Evolutionary conservation across 2,329 filamentous ascomycete species (phyloP), one percentile per base, ranked within the genome.

Genomic region (Verticillium albo-atrum): DNA sequence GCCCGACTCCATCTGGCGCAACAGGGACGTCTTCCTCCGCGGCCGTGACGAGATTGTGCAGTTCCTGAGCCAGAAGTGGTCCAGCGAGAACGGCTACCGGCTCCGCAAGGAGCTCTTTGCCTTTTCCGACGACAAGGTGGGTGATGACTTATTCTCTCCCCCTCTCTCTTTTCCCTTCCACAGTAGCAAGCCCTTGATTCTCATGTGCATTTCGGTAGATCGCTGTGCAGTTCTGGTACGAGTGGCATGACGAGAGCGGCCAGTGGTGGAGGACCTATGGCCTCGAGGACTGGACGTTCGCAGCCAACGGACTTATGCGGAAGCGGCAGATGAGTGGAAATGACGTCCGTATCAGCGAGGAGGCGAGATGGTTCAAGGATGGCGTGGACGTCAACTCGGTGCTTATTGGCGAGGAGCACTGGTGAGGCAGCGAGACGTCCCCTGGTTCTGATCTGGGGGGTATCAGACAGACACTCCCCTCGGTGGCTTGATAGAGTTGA

Each of bases 221-320:
- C 64, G 91, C 91, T 1, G 92, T 96, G 25, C 91, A 96, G 70
- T 96, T 95, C 72, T 96, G 91, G 91, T 96, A 94, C 68, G 89
- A 96, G 73, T 93, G 86, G 75, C 82, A 86, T 63, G 90, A 94
- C 67, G 74, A 75, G 7, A 66, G 79, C 2, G 88, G 89, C 37
- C 86, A 91, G 71, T 96, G 91, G 91, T 93, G 89, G 81, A 82
- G 91, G n/a, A 92, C 89, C 52, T 96, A 96, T 68, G 92, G 92
- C 0, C 81, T 96, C 12, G 89, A 92, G 68, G 88, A 92, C 69
- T 91, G 89, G 89, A 91, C 88, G 0, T 91, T 91, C 72, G 86
- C 85, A 0, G 78, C 82, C 1, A 83, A 90, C 65, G 89, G 89
- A 0, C 75, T 85, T 55, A 92, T 91, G 89, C 77, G 83, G 61